Evolutionary conservation across 164 flowering plant species (phyloP).

Genomic region (Tinospora cordifolia): DNA sequence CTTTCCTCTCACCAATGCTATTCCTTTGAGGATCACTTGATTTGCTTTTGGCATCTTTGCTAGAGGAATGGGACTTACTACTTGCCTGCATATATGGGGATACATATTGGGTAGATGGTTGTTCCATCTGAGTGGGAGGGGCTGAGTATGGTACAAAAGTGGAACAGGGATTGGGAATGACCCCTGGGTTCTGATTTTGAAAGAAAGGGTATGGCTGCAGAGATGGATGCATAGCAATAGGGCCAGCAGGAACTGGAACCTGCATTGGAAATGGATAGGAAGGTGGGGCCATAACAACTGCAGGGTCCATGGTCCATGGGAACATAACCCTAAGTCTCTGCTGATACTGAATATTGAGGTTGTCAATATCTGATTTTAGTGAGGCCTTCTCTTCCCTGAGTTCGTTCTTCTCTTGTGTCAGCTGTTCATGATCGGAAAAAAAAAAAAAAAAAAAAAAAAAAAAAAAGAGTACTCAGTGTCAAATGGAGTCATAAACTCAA

Average conservation of each 20-base stretch:
- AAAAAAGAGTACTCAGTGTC: too few relatives aligned
- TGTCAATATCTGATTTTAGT: conserved; percentile 72
- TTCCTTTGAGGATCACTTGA: conserved; percentile 32
- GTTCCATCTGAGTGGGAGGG: conserved; percentile 46
- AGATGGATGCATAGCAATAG: conserved; percentile 77
- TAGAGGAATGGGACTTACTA: conserved; percentile 36
- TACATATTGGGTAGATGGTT: conserved; percentile 34
- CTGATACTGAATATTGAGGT: conserved; percentile 66
- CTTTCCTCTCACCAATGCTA: conserved; percentile 30
- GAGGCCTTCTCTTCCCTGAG: conserved; percentile 87
- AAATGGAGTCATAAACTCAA: not conserved
- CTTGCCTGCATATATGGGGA: conserved; percentile 35
- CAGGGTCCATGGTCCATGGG: conserved; percentile 80
- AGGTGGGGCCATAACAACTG: conserved; percentile 69
- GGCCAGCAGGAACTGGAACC: conserved; percentile 53
- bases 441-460: too few relatives aligned
- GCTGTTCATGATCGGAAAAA: conserved; percentile 30
- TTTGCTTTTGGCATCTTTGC: conserved; percentile 45
- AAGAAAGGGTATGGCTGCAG: conserved; percentile 72
- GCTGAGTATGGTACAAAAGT: conserved; percentile 55
- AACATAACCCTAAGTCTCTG: conserved; percentile 61
- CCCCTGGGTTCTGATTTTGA: conserved; percentile 35
- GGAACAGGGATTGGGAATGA: conserved; percentile 34
- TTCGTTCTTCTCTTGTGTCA: conserved; percentile 90
- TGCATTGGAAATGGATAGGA: conserved; percentile 70